Evolutionary conservation across 2,329 filamentous ascomycete genomes (phyloP), one percentile per base, ranked within the genome.

Genomic region (Kalaharituber pfeilii): DNA sequence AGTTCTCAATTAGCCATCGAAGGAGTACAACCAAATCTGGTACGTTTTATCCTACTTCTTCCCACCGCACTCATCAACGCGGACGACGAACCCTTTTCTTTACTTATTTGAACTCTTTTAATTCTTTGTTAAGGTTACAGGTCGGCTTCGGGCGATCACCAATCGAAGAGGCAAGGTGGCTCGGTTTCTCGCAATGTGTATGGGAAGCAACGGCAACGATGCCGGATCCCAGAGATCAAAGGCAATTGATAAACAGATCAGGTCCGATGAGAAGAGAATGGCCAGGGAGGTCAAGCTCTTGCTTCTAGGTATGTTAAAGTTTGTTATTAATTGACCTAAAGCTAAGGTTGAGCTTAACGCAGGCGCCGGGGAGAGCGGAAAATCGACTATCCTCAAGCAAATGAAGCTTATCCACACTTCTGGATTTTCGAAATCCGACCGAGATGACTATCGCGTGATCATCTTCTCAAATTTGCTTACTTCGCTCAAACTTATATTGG

Each of bases 351-450:
- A 36, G 36, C 60, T 9, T 9, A 36, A 36, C 9, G 60, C 63
- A 95, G 88, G 89, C 69, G 89, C 89, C 64, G 89, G 89, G 66
- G 89, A 96, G 71, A 91, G 84, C 56, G 86, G 89, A 61, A 96
- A 96, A 71, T 95, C 89, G 7, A 96, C 89, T 1, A 88, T 96
- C 56, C 78, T 96, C 61, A 96, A 96, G 73, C 89, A 96, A 74
- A 96, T 98, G 91, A 89, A 89, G 69, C 81, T 98, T 69, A 95
- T 98, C 64, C 91, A 96, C 68, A 81, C 86, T 13, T 81, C 87
- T 68, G 89, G 91, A 51, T 96, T 96, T 72, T 86, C 80, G 65
- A 84, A 85, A 65, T 80, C 79, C 60, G 91, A 96, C 69, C 85
- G 87, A 68, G 80, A 93, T 61, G 86, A 95, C 73, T 94, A 86